phyloP scores from a whole-genome alignment of 225 moss, liverwort and hornwort species.

The Straminergon stramineum region DNA sequence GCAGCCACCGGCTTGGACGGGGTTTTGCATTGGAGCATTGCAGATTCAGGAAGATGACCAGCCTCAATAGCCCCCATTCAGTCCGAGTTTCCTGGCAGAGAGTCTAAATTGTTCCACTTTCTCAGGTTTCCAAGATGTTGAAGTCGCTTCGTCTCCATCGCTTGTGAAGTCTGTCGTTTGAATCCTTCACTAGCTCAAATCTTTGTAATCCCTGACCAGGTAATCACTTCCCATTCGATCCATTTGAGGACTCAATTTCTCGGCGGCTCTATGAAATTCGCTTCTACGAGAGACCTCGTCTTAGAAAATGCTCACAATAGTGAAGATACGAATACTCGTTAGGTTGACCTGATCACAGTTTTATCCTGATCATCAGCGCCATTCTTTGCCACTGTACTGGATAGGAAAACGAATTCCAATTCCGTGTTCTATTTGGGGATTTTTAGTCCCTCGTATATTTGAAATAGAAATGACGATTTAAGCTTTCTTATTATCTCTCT shows the following conservation, averaged over 20 bases:
- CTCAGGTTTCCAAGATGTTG: not conserved
- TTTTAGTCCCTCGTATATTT: not conserved
- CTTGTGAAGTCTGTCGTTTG: not conserved
- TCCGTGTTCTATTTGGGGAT: not conserved
- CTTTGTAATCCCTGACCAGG: not conserved
- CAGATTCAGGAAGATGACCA: constrained; percentile 37
- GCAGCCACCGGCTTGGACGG: constrained; percentile 41
- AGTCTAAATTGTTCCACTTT: not conserved
- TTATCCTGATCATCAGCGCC: not conserved
- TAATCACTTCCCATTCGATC: not conserved
- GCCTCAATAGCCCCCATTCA: not conserved
- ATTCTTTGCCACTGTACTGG: not conserved
- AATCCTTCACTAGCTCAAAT: not conserved
- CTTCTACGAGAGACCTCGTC: not conserved
- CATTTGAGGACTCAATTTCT: not conserved
- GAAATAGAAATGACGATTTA: not conserved
- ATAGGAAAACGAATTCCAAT: not conserved
- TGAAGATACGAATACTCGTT: not conserved
- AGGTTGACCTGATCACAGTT: not conserved
- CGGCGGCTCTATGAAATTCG: not conserved
- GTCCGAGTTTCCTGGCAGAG: not conserved
- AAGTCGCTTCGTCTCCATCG: not conserved
- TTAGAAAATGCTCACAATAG: not conserved
- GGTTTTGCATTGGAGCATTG: constrained; percentile 48
- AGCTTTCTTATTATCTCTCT: not conserved